These are phyloP conservation scores for Heteromeles arbutifolia DNA, from an alignment of 306 rosid genomes.

Conservation along the genomic window DNA sequence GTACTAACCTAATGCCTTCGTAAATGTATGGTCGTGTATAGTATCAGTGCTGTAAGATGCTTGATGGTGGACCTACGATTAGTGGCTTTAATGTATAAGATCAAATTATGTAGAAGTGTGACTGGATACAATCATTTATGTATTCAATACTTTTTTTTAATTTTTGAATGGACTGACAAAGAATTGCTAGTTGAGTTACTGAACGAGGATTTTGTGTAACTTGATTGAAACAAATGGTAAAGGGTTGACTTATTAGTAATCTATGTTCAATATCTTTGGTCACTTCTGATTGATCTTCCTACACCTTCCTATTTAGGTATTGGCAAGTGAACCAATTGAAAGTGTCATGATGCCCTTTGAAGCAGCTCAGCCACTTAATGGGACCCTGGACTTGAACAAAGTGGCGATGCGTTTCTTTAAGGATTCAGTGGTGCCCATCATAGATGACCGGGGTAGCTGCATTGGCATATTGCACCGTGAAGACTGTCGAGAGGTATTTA, in stretches of 20 bases:
- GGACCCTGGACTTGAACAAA: slow-evolving; percentile 37
- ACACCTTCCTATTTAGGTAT: slow-evolving; percentile 37
- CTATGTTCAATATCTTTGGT: background rate
- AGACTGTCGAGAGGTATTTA: slow-evolving; percentile 62
- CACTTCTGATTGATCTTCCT: background rate
- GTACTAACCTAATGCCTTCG: background rate
- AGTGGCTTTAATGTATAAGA: background rate
- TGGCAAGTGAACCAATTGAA: slow-evolving; percentile 49
- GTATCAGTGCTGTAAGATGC: background rate
- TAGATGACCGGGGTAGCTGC: slow-evolving; percentile 82
- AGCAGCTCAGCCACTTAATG: slow-evolving; percentile 48
- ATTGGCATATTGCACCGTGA: slow-evolving; percentile 64
- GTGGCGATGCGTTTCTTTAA: slow-evolving; percentile 56
- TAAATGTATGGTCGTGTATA: background rate
- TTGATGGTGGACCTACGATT: background rate
- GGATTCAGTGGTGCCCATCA: slow-evolving; percentile 54
- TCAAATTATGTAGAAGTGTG: background rate
- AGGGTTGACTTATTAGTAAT: background rate
- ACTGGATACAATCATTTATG: background rate
- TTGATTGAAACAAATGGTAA: background rate
- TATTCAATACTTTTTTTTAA: background rate
- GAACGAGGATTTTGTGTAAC: background rate
- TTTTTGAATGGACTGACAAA: background rate
- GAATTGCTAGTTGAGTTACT: background rate
- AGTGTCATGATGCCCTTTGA: slow-evolving; percentile 67